Conservation (phyloP, 139 green algal species). For the Asterochloris erici region DNA sequence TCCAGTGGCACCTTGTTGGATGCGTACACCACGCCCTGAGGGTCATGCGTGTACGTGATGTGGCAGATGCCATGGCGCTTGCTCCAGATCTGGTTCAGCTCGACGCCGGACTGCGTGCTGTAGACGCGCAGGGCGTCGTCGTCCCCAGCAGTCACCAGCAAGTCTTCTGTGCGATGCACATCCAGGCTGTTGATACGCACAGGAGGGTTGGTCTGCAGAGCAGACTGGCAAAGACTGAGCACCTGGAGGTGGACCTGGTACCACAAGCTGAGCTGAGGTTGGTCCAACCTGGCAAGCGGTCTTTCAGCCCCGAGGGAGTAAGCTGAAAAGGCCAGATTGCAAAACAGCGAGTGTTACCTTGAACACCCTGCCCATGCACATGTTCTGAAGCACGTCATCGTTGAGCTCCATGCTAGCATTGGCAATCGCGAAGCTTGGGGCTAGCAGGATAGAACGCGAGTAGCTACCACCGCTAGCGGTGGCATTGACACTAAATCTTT, state of each 20-base stretch:
- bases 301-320: neutral
- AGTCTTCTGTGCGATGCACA: slow-evolving; percentile 82
- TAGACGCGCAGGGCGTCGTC: slow-evolving; percentile 86
- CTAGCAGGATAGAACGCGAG: too few relatives aligned
- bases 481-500: too few relatives aligned
- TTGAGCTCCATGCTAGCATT: slow-evolving; percentile 30
- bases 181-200: slow-evolving; percentile 80
- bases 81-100: slow-evolving; percentile 57
- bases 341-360: slow-evolving; percentile 32
- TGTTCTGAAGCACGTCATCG: slow-evolving; percentile 31
- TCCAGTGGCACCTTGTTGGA: slow-evolving; percentile 65
- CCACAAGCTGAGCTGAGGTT: neutral
- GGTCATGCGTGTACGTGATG: slow-evolving; percentile 79
- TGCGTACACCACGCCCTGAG: slow-evolving; percentile 65
- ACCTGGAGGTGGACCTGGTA: neutral
- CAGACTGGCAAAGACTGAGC: neutral
- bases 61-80: slow-evolving; percentile 83
- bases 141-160: slow-evolving; percentile 77
- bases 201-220: slow-evolving; percentile 27
- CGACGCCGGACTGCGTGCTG: slow-evolving; percentile 56
- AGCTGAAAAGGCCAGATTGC: neutral
- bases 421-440: too few relatives aligned
- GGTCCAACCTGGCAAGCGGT: neutral
- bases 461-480: too few relatives aligned
- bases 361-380: slow-evolving; percentile 49